Evolutionary conservation across 1,284 basidiomycete species (phyloP), one percentile per base, ranked within the genome.

Genomic region (Leccinum holopus): DNA sequence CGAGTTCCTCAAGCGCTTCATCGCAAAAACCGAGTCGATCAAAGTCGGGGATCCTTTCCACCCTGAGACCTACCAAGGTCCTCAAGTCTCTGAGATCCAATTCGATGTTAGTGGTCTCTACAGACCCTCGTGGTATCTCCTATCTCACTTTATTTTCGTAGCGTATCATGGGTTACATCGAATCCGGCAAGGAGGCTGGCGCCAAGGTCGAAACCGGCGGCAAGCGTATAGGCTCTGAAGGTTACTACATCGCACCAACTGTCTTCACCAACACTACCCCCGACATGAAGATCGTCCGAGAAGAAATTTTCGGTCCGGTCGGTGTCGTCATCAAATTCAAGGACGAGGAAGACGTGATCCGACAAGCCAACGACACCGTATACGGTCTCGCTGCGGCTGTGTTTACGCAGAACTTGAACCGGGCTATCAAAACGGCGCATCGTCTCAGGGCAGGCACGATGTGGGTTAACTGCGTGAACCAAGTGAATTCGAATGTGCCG

Each of bases 221-320:
- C 52, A 82, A 84, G 65, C 86, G 90, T 54, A 78, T 87, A 72
- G 91, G 94, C 51, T 78, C 77, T 9, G 86, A 92, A 71, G 90
- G 90, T 1, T 92, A 84, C 82, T 92, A 86, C 76, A 86, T 92
- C 76, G 69, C 84, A 69, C 92, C 90, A n/a, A 97, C 94, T 39
- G 86, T 97, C 76, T 97, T 97, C 83, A 89, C 88, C 49, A 82
- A 95, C 72, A 85, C 86, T 47, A 84, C 81, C 57, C 82, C 87
- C 37, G 82, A 90, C 65, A 94, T 95, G 91, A 88, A 85, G 79
- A 97, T 98, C 72, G 89, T 92, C 64, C 78, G 84, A 71, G 95
- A 97, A 79, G 95, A 97, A 79, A 95, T 96, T 73, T 95, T 95
- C 71, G 94, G 93, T 6, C 94, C 94, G 53, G 90, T 93, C 57